Conservation (phyloP, 176 grass and related monocot species). For the Stipa capillata region DNA sequence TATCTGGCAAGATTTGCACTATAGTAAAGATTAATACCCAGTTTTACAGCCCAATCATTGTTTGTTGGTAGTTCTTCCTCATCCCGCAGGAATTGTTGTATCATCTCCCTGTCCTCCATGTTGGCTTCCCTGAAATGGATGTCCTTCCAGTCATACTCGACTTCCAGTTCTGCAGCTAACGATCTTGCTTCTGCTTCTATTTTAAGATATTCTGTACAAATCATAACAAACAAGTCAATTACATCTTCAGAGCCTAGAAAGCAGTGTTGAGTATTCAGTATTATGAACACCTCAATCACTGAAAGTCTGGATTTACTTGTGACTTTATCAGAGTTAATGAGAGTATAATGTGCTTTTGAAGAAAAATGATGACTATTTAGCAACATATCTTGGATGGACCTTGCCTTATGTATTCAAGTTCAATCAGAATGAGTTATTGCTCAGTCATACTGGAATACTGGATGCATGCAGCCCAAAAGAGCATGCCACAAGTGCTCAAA, state of each 20-base stretch:
- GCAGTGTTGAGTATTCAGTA: background rate
- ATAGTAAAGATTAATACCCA: constrained; percentile 94
- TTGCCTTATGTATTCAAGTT: background rate
- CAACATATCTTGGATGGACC: background rate
- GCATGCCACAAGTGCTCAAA: background rate
- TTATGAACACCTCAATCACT: constrained; percentile 1
- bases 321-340: background rate
- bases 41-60: constrained; percentile 89
- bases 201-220: constrained; percentile 76
- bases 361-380: background rate
- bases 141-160: constrained; percentile 58
- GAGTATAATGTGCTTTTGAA: background rate
- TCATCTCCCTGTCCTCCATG: constrained; percentile 51
- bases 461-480: background rate
- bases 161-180: constrained; percentile 59
- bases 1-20: constrained; percentile 88
- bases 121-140: constrained; percentile 62
- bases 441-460: background rate
- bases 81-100: constrained; percentile 49
- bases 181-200: constrained; percentile 87
- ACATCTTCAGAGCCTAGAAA: constrained; percentile 14
- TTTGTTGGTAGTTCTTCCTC: constrained; percentile 71
- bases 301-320: constrained; percentile 9
- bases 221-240: constrained; percentile 22
- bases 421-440: background rate